Evolutionary conservation across 805 yeast genomes (phyloP).

Genomic region (Kluyveromyces starmeri): DNA sequence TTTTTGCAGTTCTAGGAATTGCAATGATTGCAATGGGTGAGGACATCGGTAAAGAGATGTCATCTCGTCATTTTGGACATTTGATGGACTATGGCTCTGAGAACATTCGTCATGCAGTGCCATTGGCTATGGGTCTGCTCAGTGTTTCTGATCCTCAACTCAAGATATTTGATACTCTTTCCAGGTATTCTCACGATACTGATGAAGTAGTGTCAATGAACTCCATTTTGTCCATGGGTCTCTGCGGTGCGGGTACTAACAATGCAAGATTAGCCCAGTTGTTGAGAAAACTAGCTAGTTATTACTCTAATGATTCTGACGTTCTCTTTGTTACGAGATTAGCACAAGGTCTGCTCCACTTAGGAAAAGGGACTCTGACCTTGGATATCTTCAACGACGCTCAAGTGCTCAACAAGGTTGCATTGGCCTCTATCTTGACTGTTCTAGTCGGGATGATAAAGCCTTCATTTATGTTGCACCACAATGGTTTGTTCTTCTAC

Average conservation of each 20-base stretch:
- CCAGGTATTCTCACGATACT: conserved; percentile 93
- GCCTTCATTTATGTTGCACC: conserved; percentile 74
- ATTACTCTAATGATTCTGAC: conserved; percentile 84
- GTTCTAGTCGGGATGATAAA: conserved; percentile 76
- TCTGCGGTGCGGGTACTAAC: conserved; percentile 97
- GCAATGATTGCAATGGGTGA: conserved; percentile 97
- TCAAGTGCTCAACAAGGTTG: conserved; percentile 75
- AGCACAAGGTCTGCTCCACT: conserved; percentile 88
- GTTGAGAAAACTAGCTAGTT: conserved; percentile 87
- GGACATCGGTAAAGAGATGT: conserved; percentile 96
- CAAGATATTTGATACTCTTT: conserved; percentile 92
- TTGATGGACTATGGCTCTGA: conserved; percentile 96
- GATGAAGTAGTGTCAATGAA: conserved; percentile 91
- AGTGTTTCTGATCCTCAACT: conserved; percentile 92
- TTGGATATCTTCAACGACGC: conserved; percentile 87
- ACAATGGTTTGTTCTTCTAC: conserved; percentile 79
- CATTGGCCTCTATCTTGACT: conserved; percentile 83
- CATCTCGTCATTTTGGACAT: conserved; percentile 92
- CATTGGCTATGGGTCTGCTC: conserved; percentile 94
- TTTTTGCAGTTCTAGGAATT: conserved; percentile 88
- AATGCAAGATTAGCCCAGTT: conserved; percentile 96
- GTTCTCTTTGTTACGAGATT: conserved; percentile 86
- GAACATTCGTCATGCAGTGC: conserved; percentile 85
- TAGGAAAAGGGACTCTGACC: conserved; percentile 93
- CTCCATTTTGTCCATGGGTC: conserved; percentile 94